Evolutionary conservation across 352 stramenopile genomes (phyloP).

Genomic region (Globisporangium paddicum): DNA sequence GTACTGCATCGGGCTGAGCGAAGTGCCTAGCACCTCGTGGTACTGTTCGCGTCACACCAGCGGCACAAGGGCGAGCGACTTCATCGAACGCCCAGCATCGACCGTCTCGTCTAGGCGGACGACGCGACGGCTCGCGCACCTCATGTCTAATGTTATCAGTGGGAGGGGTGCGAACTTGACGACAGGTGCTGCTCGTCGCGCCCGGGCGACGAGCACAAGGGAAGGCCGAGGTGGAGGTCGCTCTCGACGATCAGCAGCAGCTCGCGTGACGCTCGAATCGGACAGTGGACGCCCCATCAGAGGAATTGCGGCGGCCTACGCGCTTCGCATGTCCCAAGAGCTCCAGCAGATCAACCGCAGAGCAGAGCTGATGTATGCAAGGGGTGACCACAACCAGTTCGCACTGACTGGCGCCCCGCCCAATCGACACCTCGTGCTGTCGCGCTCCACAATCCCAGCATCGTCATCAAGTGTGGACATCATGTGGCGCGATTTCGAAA

Average conservation of each 20-base stretch:
- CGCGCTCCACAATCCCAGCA: slow-evolving; percentile 22
- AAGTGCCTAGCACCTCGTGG: slow-evolving; percentile 60
- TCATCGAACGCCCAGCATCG: slow-evolving; percentile 44
- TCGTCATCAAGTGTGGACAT: slow-evolving; percentile 24
- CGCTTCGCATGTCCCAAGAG: slow-evolving; percentile 73
- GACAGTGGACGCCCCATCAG: slow-evolving; percentile 42
- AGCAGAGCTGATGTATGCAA: slow-evolving; percentile 69
- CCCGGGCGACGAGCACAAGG: background rate
- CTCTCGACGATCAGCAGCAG: background rate
- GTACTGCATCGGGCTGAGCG: slow-evolving; percentile 60
- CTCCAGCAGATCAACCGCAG: slow-evolving; percentile 64
- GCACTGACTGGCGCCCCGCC: slow-evolving; percentile 26
- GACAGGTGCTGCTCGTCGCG: background rate
- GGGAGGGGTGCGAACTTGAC: slow-evolving; percentile 3
- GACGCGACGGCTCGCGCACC: slow-evolving; percentile 55
- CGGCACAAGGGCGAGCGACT: slow-evolving; percentile 42
- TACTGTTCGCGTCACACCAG: slow-evolving; percentile 55
- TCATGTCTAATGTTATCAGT: slow-evolving; percentile 70
- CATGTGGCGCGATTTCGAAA: slow-evolving; percentile 62
- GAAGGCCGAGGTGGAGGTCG: slow-evolving; percentile 16
- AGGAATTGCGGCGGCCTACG: slow-evolving; percentile 60
- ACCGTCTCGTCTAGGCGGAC: slow-evolving; percentile 58
- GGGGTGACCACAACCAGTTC: slow-evolving; percentile 46
- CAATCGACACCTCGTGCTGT: slow-evolving; percentile 11
- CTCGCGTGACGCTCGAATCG: slow-evolving; percentile 21